Base-by-base conservation (phyloP, 805 yeast species). In the Ogataea methanolica region DNA sequence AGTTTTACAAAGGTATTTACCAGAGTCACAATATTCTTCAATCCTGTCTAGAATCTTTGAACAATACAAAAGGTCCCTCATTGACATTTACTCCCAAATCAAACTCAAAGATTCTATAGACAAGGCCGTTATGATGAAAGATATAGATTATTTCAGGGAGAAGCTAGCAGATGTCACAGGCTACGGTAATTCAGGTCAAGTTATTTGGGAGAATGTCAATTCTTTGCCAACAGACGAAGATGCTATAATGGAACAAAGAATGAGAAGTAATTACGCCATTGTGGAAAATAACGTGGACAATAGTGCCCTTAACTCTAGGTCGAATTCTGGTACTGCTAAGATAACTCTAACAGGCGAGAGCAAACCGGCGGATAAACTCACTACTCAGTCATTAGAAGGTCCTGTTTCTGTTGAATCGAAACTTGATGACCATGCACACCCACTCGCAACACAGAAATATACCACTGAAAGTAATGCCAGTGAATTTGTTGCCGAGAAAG, bases 71-170 rank as follows among this genome's bases (percentile, higher is more conserved):
- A 71, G 73, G 38, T 60, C 73, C 14, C 66, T 85, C 29, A 71
- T 80, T 19, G 80, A 77, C 31, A 78, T 71, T 42, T 81, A 79
- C 52, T 68, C 76, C 1, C 73, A 74, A 44, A 66, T 78, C 1
- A 70, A 67, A 43, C 69, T 78, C 49, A 71, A 72, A 44, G 82
- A 79, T 51, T 71, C 74, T 38, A 68, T 72, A 44, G 82, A 78
- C 47, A 78, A 81, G 58, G 79, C 77, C 42, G 72, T 73, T 22
- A 67, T 82, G 54, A 65, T 82, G 59, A 72, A 73, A 42, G 91
- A 85, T 62, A 71, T 83, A 9, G 83, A 78, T 56, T 83, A 75
- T 56, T 83, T 84, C 61, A 62, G 81, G 49, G 85, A 75, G n/a
- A 81, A 80, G 49, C 65, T 83, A 29, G 73, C 76, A 43, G 81